Conservation (phyloP, 257 asterid species). For the Solanum chmielewskii region DNA sequence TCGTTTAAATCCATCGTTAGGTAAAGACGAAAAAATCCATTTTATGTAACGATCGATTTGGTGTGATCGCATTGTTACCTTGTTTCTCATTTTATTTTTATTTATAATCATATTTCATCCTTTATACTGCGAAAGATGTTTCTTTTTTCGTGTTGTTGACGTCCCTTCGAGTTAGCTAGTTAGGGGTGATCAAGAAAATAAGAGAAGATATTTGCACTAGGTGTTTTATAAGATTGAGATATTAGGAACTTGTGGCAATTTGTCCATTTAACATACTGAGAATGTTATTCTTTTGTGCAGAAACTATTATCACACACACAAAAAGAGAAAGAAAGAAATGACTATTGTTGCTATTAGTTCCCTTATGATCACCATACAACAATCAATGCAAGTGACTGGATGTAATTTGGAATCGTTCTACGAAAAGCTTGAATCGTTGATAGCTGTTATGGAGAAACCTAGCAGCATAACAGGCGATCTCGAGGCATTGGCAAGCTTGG, state of each 20-base stretch:
- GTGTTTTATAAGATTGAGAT: background rate
- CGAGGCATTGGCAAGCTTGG: background rate
- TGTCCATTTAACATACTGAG: background rate
- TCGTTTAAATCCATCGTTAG: no score
- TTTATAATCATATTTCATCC: no score
- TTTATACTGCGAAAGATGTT: no score
- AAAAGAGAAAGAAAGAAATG: background rate
- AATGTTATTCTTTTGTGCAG: background rate
- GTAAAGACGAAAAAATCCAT: no score
- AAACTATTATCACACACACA: background rate
- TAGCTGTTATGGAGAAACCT: background rate
- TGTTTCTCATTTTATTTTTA: no score
- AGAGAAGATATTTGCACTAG: background rate
- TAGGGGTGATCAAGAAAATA: no score
- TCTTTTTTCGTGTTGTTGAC: no score
- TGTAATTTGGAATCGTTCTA: background rate
- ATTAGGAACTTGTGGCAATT: no score
- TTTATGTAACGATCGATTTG: no score
- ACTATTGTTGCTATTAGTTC: background rate
- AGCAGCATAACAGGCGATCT: background rate
- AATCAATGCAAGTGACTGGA: background rate
- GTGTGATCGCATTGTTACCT: no score
- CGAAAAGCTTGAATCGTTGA: background rate
- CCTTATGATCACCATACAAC: background rate
- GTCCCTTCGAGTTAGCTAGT: no score